Evolutionary conservation across 2,329 filamentous ascomycete genomes (phyloP).

Genomic region (Aspergillus terreus): DNA sequence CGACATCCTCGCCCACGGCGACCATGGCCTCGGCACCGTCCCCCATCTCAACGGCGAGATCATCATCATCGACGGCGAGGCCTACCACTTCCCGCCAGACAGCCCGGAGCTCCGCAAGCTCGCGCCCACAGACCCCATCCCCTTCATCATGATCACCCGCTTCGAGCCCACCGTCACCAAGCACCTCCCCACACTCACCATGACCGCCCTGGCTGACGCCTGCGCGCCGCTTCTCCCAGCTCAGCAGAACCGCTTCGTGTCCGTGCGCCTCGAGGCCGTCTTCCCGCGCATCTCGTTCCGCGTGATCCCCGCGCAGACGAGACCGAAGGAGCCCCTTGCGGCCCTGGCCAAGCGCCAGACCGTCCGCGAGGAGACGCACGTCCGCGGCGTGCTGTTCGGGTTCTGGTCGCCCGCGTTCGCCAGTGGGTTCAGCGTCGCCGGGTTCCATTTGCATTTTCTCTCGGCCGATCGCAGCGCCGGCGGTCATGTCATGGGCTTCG

Average conservation of each 20-base stretch:
- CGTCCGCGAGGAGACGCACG: conserved; percentile 29
- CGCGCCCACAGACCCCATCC: conserved; percentile 31
- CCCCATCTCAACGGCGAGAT: conserved; percentile 43
- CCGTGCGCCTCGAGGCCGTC: conserved; percentile 1
- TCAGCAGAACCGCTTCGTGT: conserved; percentile 9
- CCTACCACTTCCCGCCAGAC: conserved; percentile 41
- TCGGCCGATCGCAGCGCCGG: conserved; percentile 32
- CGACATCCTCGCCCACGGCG: conserved; percentile 36
- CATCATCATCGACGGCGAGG: conserved; percentile 38
- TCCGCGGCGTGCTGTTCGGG: conserved; percentile 41
- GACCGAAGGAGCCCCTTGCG: conserved; percentile 1
- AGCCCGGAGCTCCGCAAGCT: conserved; percentile 25
- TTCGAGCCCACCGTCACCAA: conserved; percentile 25
- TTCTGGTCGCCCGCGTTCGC: conserved; percentile 39
- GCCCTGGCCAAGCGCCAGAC: conserved; percentile 23
- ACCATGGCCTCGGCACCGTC: conserved; percentile 45
- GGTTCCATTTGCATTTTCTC: conserved; percentile 43
- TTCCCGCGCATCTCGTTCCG: conserved; percentile 6
- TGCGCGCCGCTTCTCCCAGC: conserved; percentile 8
- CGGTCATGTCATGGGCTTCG: conserved; percentile 29
- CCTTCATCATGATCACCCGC: conserved; percentile 33
- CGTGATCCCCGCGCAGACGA: conserved; percentile 2
- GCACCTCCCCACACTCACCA: not conserved
- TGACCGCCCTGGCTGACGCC: not conserved
- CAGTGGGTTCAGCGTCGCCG: conserved; percentile 40